Evolutionary conservation across 495 filamentous ascomycete species (phyloP).

Genomic region (Daldinia concentrica): DNA sequence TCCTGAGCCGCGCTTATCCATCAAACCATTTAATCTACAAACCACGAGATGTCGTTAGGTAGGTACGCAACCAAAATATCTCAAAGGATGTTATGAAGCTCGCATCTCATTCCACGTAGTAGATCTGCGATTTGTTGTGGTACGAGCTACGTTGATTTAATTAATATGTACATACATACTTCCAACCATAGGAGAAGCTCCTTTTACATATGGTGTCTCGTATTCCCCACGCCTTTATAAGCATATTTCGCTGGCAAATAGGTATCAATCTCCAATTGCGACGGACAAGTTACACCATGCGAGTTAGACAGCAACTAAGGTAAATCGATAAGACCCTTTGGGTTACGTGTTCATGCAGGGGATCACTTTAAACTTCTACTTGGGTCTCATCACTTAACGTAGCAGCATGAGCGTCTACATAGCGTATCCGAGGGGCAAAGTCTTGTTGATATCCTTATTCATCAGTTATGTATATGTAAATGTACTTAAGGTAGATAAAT

Average conservation of each 20-base stretch:
- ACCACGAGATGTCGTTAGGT: slow-evolving; percentile 23
- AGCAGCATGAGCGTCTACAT: background rate
- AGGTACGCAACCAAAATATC: background rate
- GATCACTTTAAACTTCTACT: background rate
- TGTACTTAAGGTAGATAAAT: background rate
- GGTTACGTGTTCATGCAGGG: slow-evolving; percentile 13
- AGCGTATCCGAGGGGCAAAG: background rate
- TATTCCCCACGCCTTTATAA: background rate
- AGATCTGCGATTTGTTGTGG: background rate
- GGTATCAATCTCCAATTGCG: background rate
- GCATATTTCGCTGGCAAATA: too few species aligned
- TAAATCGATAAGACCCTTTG: slow-evolving; percentile 12
- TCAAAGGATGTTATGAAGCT: background rate
- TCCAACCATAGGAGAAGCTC: background rate
- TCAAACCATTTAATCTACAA: slow-evolving; percentile 6
- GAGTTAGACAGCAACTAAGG: background rate
- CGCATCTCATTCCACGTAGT: background rate
- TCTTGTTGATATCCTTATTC: background rate
- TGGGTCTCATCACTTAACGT: background rate
- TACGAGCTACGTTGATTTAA: background rate
- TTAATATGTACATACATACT: background rate
- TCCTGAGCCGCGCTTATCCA: slow-evolving; percentile 32
- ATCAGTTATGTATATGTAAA: background rate
- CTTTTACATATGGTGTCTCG: background rate
- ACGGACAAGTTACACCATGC: background rate